Evolutionary conservation across 176 grass and related monocot species (phyloP), one percentile per base, ranked within the genome.

Genomic region (Carex parvula): DNA sequence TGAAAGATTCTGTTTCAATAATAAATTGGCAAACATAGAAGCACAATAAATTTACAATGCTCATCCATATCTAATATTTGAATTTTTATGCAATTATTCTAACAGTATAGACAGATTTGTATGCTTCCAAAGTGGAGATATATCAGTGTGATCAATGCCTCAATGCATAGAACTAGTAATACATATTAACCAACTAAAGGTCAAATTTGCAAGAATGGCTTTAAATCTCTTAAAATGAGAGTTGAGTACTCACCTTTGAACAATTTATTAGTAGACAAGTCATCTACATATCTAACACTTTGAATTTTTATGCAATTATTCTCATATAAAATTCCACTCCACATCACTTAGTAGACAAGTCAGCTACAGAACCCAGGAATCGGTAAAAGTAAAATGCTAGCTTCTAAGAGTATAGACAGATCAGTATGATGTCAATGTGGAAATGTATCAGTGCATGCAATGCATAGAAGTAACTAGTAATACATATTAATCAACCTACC

Each of bases 1-100:
- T 75, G 13, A 89, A 79, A 78, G 87, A 90, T 46, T 86, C 82
- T 89, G 26, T 6, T 83, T 30, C n/a, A 82, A 22, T 35, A 67
- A 54, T 5, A 54, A 64, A 50, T 46, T 29, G 15, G 21, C 70
- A 42, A 73, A 48, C 70, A 73, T 7, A 32, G 42, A 78, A 53
- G 13, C 42, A 78, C 7, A 8, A 78, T 16, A 9, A 53, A 26
- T 78, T 37, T 6, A 50, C 2, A 74, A 74, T 50, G 11, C 10
- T 52, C 50, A 46, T 48, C 37, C 9, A 53, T 1, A 70, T 64
- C 9, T 29, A 64, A 64, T 70, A n/a, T 42, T 37, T 42, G 17
- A 70, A 37, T 6, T 44, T 42, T 69, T 39, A 70, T 44, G 18
- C 7, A 20, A 70, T 44, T 44, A 42, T 44, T 13, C 29, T 33